Conservation (phyloP, 352 stramenopile genomes). For the Phytophthora multivora region DNA sequence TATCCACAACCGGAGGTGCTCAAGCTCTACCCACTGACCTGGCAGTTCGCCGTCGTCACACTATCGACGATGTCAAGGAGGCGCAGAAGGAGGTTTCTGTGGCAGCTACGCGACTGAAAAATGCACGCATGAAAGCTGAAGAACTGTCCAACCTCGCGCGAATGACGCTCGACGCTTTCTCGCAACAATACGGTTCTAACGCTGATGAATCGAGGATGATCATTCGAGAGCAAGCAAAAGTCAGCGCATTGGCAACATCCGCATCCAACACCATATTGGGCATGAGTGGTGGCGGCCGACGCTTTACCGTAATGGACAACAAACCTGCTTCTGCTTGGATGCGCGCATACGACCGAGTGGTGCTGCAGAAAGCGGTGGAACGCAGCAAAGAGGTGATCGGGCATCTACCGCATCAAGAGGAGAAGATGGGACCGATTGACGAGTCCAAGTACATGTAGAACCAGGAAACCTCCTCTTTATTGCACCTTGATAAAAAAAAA, state of each 20-base stretch:
- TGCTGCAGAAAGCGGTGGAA: constrained; percentile 70
- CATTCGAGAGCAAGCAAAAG: constrained; percentile 12
- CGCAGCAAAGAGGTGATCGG: constrained; percentile 65
- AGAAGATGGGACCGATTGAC: constrained; percentile 20
- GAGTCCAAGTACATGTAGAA: constrained; percentile 17
- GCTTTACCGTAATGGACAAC: constrained; percentile 24
- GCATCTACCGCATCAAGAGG: constrained; percentile 23
- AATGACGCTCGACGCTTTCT: constrained; percentile 69
- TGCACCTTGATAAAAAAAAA: constrained; percentile 3
- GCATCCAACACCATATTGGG: constrained; percentile 30
- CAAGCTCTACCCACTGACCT: constrained; percentile 53
- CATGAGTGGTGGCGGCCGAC: constrained; percentile 15
- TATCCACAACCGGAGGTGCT: constrained; percentile 16
- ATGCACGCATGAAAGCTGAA: constrained; percentile 74
- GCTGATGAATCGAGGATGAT: constrained; percentile 2
- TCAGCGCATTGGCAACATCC: constrained; percentile 23
- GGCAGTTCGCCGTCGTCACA: constrained; percentile 70
- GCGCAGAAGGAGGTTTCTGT: constrained; percentile 74
- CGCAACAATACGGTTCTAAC: constrained; percentile 27
- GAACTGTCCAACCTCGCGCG: constrained; percentile 75
- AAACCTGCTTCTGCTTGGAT: constrained; percentile 53
- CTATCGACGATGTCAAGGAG: constrained; percentile 79
- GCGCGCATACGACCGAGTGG: constrained; percentile 68
- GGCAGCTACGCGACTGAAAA: constrained; percentile 72
- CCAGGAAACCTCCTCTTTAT: neutral